Base-by-base conservation (phyloP, 768 basidiomycete species). In the Calocybe indica region DNA sequence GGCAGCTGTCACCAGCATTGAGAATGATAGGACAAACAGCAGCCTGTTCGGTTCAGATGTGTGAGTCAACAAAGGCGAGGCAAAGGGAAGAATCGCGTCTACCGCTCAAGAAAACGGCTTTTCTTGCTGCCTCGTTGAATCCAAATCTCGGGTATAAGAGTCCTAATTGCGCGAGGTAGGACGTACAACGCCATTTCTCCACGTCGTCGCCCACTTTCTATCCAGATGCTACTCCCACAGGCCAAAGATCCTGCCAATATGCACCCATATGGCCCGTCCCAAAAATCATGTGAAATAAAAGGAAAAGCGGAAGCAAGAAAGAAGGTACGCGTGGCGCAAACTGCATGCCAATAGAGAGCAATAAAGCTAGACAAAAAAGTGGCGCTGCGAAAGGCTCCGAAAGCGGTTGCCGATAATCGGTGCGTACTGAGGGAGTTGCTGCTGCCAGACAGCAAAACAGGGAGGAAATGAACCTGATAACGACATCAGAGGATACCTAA, bases 111-210 rank as follows among this genome's bases (percentile, higher is more conserved):
- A 39, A 74, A 47, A 34, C 63, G 67, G 6, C 71, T 63, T n/a
- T 66, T 64, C 10, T 51, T 56, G 33, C 67, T 70, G 2, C 73
- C 66, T 41, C 70, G 73, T 49, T 67, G 70, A 15, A 79, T 40
- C 76, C 80, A 82, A 5, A 55, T 57, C 49, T 76, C 66, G 1
- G 85, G 76, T n/a, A 90, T 59, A 45, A 71, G 79, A 0, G 87
- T 72, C 38, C 83, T 70, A 30, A 90, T 52, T 9, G 86, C 88
- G 46, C 77, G 71, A 2, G 88, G 87, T 5, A 90, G 66, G 45
- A 89, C 88, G 55, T 90, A 90, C 30, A 90, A 60, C 0, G 86
- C 82, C 68, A 91, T 86, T 65, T 91, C 88, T 5, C 86, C 85
- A 45, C 88, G 68, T 52, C 88, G 67, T 46, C 70, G 68, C 2